Conservation (phyloP, 345 rosid species). For the Ceriops zippeliana region DNA sequence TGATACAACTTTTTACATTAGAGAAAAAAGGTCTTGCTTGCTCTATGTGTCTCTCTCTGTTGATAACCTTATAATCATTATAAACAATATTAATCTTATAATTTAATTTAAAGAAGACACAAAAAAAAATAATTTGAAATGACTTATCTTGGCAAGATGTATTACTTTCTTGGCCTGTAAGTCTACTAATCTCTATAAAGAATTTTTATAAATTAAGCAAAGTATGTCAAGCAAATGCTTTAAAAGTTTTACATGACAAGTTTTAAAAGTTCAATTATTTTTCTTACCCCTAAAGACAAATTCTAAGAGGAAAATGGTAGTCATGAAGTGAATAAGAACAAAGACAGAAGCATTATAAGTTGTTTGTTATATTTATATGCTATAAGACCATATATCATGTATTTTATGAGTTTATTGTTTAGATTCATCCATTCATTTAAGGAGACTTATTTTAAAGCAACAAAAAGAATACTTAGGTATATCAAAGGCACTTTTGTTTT, state of each 20-base stretch:
- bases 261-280: rapidly evolving
- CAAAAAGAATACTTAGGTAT: background rate
- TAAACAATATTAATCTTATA: too few species aligned
- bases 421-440: background rate
- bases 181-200: too few species aligned
- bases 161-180: too few species aligned
- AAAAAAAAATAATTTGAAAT: too few species aligned
- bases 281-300: rapidly evolving
- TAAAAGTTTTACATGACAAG: background rate
- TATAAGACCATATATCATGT: background rate
- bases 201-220: background rate
- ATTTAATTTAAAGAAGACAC: too few species aligned
- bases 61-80: too few species aligned
- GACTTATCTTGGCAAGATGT: too few species aligned
- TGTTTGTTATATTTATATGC: background rate
- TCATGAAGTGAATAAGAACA: background rate
- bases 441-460: background rate
- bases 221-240: background rate
- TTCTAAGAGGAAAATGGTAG: background rate
- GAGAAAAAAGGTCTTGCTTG: too few species aligned
- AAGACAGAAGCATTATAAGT: background rate
- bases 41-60: too few species aligned
- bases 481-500: background rate
- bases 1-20: too few species aligned
- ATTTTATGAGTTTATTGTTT: background rate